Evolutionary conservation across 495 filamentous ascomycete genomes (phyloP).

Genomic region (Bacidia rubella): DNA sequence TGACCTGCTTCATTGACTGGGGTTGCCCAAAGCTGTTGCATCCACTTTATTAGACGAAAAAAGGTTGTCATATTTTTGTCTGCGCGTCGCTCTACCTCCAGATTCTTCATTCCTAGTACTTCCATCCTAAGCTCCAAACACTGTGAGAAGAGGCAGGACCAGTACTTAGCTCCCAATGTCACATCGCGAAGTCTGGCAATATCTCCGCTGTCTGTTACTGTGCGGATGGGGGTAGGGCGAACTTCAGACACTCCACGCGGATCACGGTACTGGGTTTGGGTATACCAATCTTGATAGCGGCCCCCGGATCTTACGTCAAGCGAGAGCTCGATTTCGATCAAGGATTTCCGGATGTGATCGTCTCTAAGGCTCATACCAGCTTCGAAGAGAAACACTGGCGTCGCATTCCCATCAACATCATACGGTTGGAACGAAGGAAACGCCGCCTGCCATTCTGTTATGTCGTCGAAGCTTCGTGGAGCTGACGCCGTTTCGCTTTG

Average conservation of each 20-base stretch:
- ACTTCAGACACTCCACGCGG: not conserved
- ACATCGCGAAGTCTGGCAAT: constrained; percentile 15
- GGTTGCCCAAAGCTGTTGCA: constrained; percentile 36
- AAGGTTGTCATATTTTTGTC: constrained; percentile 29
- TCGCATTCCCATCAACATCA: constrained; percentile 26
- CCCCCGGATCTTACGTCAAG: constrained; percentile 5
- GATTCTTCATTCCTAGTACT: constrained; percentile 25
- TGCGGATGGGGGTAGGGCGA: not conserved
- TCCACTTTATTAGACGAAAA: constrained; percentile 32
- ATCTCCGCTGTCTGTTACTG: not conserved
- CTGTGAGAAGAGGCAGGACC: constrained; percentile 33
- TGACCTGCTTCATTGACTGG: not conserved
- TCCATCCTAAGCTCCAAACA: constrained; percentile 29
- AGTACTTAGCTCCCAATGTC: constrained; percentile 36
- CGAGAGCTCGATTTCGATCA: constrained; percentile 1
- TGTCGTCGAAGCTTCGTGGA: constrained; percentile 29
- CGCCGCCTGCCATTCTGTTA: constrained; percentile 31
- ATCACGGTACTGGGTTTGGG: constrained; percentile 3
- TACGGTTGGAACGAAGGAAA: constrained; percentile 33
- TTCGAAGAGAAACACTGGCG: constrained; percentile 38
- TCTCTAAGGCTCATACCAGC: constrained; percentile 34
- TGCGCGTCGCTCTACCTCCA: constrained; percentile 23
- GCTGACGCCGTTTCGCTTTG: constrained; percentile 27
- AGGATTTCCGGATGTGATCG: constrained; percentile 20
- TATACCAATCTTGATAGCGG: constrained; percentile 3